A percentile compares a stretch with the other conserved stretches of the same genome.
phyloP scores from a whole-genome alignment of 345 rosid genomes.

The Eucalyptus marginata region DNA sequence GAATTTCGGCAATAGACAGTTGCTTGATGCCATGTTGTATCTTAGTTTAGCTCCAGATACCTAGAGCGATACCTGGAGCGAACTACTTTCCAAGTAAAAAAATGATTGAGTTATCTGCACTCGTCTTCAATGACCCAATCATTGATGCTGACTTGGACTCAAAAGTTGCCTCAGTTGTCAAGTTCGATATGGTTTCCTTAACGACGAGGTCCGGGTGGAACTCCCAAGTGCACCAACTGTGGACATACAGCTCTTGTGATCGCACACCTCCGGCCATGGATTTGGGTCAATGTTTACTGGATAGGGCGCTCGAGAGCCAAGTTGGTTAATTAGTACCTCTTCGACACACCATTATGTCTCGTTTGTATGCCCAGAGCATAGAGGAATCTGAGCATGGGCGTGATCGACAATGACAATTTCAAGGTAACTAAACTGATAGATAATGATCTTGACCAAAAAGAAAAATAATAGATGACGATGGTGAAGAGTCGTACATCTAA shows the following conservation, averaged over 20 bases:
- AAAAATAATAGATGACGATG: too few species aligned
- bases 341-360: neutral
- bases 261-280: neutral
- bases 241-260: neutral
- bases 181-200: too few species aligned
- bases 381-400: neutral
- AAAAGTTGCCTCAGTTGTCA: too few species aligned
- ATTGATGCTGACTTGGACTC: too few species aligned
- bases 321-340: neutral
- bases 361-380: too few species aligned
- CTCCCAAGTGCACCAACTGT: neutral
- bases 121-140: too few species aligned
- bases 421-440: too few species aligned
- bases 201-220: too few species aligned
- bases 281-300: neutral
- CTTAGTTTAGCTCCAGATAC: neutral
- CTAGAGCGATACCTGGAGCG: too few species aligned
- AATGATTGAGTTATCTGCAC: too few species aligned
- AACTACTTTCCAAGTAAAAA: too few species aligned
- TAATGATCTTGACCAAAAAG: neutral
- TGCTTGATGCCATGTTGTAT: neutral
- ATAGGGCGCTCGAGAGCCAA: neutral
- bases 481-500: neutral
- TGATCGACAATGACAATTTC: neutral
- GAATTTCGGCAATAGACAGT: neutral